Percentiles rank a stretch among this genome's conserved stretches.
These are phyloP conservation scores for Acrasis kona DNA, from an alignment of 78 protist species.

Conservation along the genomic window DNA sequence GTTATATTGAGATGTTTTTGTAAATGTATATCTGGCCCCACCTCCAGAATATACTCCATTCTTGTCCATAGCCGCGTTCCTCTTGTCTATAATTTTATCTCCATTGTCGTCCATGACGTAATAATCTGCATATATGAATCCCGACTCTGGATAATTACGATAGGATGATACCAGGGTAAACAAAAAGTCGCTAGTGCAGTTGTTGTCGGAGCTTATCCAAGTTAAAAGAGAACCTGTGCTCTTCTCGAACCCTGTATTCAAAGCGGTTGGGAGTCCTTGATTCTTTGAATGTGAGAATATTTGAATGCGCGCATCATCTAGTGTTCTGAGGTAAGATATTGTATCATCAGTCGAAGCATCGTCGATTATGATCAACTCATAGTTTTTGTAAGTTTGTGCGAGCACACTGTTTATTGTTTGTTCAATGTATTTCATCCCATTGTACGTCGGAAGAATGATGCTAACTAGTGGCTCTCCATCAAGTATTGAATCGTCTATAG, in stretches of 20 bases:
- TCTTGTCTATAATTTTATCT: not conserved
- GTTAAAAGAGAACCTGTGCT: not conserved
- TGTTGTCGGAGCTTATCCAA: not conserved
- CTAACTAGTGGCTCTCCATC: not conserved
- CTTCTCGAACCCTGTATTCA: not conserved
- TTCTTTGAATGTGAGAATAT: not conserved
- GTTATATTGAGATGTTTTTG: not conserved
- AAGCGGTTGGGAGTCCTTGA: not conserved
- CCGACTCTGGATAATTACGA: not conserved
- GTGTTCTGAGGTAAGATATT: not conserved
- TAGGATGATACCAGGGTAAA: not conserved
- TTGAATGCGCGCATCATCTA: not conserved
- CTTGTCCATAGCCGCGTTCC: not conserved
- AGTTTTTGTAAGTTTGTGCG: slow-evolving; percentile 1
- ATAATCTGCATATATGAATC: not conserved
- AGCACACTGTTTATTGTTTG: not conserved
- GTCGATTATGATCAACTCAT: not conserved
- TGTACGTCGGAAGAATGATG: not conserved
- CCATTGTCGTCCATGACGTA: not conserved
- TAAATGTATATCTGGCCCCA: not conserved
- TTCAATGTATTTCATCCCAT: not conserved
- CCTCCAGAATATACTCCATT: not conserved
- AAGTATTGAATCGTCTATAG: too few relatives aligned
- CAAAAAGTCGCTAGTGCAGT: not conserved
- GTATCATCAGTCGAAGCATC: slow-evolving; percentile 6